Base-by-base conservation (phyloP, 805 yeast species). In the Wickerhamiella galacta region DNA sequence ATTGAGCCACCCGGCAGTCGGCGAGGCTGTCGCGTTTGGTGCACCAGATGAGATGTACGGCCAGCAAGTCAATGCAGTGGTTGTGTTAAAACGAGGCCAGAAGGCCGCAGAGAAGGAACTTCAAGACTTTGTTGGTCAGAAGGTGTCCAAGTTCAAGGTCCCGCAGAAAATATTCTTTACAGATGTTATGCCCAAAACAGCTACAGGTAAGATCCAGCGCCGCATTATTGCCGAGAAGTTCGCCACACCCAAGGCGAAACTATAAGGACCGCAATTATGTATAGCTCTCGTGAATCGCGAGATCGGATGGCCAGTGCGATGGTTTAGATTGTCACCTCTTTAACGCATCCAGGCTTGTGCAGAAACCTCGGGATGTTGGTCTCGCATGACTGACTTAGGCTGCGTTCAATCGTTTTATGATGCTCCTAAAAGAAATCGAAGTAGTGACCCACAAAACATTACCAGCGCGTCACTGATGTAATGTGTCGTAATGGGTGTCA, bases 201-300 rank as follows among this genome's bases (percentile, higher is more conserved):
- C 85, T 5, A 75, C 85, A 1, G 85, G 83, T 17, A 75, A 75
- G 59, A 70, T 76, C 35, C 82, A 76, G 55, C 62, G 85, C 47
- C 58, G 79, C 41, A 63, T 61, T 40, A 68, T 75, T 44, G 76
- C 75, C 4, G 58, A 57, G 35, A 53, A 56, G 37, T 63, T 68
- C 35, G 46, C 54, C 14, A 36, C 32, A 8, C 23, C 25, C 6
- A 56, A 60, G 0, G 35, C 56, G 29, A 58, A 61, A 44, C 38
- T 57, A 26, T 54, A 42, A 36, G 34, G 17, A 18, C 11, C 8
- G 8, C 23, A 20, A 33, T 12, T 23, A 8, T 30, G 23, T 20
- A 20, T 25, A 15, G 8, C 17, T n/a, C n/a, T n/a, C n/a, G n/a
- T n/a, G n/a, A n/a, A n/a, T n/a, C n/a, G n/a, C n/a, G n/a, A n/a